Percentiles rank a stretch among this genome's conserved stretches.
These are phyloP conservation scores for Wickerhamiella pararugosa DNA, from an alignment of 1,139 yeast genomes.

Conservation along the genomic window DNA sequence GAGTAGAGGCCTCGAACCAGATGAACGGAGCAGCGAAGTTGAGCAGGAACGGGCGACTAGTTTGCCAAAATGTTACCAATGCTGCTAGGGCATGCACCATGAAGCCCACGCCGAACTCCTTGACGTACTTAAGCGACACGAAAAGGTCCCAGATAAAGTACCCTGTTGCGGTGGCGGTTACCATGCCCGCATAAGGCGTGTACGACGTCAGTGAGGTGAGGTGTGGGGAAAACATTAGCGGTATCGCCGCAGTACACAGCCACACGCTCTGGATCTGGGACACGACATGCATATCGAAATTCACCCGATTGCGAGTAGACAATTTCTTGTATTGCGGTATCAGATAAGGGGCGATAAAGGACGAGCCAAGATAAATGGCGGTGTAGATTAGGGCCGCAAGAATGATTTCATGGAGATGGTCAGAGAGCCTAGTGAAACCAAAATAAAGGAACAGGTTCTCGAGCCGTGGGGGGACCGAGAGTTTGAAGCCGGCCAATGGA, in stretches of 20 bases:
- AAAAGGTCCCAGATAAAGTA: conserved; percentile 86
- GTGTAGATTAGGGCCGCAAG: conserved; percentile 35
- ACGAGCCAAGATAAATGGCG: conserved; percentile 30
- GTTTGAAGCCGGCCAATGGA: conserved; percentile 12
- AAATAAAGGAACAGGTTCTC: conserved; percentile 3
- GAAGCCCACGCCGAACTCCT: conserved; percentile 68
- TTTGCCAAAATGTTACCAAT: conserved; percentile 50
- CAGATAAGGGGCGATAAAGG: conserved; percentile 32
- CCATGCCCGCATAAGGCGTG: conserved; percentile 61
- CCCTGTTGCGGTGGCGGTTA: conserved; percentile 58
- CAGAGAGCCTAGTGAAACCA: conserved; percentile 23
- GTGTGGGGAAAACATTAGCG: conserved; percentile 44
- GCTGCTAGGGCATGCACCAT: conserved; percentile 79
- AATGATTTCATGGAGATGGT: conserved; percentile 39
- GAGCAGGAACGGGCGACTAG: conserved; percentile 57
- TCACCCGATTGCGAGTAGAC: conserved; percentile 36
- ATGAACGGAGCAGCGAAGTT: conserved; percentile 78
- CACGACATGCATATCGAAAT: conserved; percentile 80
- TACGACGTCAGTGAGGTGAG: conserved; percentile 41
- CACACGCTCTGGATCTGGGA: conserved; percentile 68
- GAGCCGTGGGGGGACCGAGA: conserved; percentile 7
- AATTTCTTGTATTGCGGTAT: conserved; percentile 37
- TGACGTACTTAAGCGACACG: conserved; percentile 45
- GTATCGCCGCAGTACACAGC: conserved; percentile 40
- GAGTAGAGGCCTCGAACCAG: conserved; percentile 81